These are phyloP conservation scores for Metschnikowia kunwiensis DNA, from an alignment of 805 yeast species.

Conservation along the genomic window DNA sequence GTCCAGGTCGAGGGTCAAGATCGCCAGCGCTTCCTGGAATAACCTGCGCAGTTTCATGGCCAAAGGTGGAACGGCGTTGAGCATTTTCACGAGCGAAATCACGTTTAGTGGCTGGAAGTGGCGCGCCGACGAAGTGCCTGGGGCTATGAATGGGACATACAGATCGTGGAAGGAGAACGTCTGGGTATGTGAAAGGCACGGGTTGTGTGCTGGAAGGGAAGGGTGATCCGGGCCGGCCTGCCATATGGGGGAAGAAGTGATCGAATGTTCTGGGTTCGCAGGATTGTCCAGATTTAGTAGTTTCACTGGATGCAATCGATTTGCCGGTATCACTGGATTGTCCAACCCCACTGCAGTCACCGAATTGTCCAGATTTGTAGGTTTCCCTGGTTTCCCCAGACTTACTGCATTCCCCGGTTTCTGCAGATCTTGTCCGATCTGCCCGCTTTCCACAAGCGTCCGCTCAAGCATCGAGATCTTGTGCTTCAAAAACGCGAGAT, in stretches of 20 bases:
- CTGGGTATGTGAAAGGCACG: conserved; percentile 24
- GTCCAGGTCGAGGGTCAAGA: conserved; percentile 1
- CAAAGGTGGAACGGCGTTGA: conserved; percentile 18
- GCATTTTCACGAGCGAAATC: conserved; percentile 17
- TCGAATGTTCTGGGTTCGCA: neutral
- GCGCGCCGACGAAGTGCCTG: conserved; percentile 10
- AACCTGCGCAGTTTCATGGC: conserved; percentile 13
- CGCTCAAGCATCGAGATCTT: conserved; percentile 21
- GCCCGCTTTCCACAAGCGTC: no score
- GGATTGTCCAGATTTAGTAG: neutral
- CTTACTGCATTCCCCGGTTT: no score
- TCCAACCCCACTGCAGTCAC: no score
- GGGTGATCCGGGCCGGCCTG: neutral
- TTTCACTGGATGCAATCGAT: no score
- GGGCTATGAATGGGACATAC: conserved; percentile 18
- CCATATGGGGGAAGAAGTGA: neutral
- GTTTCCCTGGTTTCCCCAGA: no score
- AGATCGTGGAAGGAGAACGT: conserved; percentile 35
- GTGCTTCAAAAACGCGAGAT: conserved; percentile 20
- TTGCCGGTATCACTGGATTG: no score
- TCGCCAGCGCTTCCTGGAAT: conserved; percentile 1
- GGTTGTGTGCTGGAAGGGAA: conserved; percentile 13
- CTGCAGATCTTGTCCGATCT: conserved; percentile 7
- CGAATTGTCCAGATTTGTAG: no score
- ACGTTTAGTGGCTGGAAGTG: conserved; percentile 17